Evolutionary conservation across 495 filamentous ascomycete species (phyloP).

Genomic region (Neurospora sp.): DNA sequence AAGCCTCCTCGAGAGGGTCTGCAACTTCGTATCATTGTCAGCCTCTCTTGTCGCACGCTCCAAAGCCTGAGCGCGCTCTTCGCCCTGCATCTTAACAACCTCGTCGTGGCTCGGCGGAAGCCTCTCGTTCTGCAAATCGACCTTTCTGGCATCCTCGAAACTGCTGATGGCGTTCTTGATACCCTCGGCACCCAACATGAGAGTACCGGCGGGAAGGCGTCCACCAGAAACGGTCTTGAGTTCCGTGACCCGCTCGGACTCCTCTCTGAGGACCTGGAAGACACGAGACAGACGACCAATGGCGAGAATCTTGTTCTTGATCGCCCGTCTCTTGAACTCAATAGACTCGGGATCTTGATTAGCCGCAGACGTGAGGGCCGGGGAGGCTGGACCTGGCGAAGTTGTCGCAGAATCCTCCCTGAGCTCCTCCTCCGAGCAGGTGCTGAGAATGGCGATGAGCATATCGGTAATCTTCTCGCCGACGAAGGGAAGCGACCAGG

Average conservation of each 20-base stretch:
- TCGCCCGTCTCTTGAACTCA: conserved; percentile 86
- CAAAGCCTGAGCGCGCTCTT: conserved; percentile 69
- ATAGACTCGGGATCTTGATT: conserved; percentile 66
- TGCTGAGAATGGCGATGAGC: conserved; percentile 97
- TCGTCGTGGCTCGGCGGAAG: conserved; percentile 89
- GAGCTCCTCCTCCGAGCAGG: conserved; percentile 94
- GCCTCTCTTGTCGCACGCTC: conserved; percentile 77
- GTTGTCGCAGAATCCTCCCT: conserved; percentile 55
- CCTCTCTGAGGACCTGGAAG: conserved; percentile 96
- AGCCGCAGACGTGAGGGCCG: conserved; percentile 39
- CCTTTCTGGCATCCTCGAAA: conserved; percentile 97
- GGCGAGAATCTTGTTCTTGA: conserved; percentile 99
- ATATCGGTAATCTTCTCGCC: conserved; percentile 99
- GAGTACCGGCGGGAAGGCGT: conserved; percentile 83
- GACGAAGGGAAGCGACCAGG: conserved; percentile 97
- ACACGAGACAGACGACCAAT: conserved; percentile 95
- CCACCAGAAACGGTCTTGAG: conserved; percentile 95
- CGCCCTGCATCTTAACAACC: conserved; percentile 66
- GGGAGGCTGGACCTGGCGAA: conserved; percentile 58
- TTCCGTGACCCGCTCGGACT: conserved; percentile 92
- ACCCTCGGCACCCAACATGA: conserved; percentile 96
- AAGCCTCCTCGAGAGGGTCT: conserved; percentile 75
- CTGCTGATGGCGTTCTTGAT: conserved; percentile 98
- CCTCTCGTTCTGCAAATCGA: conserved; percentile 93
- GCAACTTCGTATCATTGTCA: conserved; percentile 80